Evolutionary conservation across 352 stramenopile genomes (phyloP), one percentile per base, ranked within the genome.

Genomic region (Saprolegnia diclina): DNA sequence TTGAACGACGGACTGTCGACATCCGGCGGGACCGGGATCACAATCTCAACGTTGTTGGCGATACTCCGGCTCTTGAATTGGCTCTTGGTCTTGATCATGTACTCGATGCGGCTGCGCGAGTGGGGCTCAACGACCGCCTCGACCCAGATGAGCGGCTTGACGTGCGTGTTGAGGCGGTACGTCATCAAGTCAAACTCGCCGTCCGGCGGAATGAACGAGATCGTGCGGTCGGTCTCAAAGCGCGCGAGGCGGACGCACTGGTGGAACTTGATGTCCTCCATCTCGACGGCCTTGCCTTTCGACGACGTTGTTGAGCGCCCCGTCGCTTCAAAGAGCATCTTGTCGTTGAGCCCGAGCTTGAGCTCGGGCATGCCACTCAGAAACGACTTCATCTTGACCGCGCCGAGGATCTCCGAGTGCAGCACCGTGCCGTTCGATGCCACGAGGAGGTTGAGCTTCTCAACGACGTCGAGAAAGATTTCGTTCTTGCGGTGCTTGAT

Each of bases 401-500:
- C 94, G 24, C 97, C 97, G 16, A 99, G 85, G 71, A 99, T 99
- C 77, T 99, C 97, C 56, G 86, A 98, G 77, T 99, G 91, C 42
- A 99, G 76, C 24, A 99, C 97, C 13, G 96, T 98, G 37, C 98
- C 98, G 74, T 98, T 99, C 55, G 85, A 95, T 0, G 94, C 96
- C 18, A 99, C 95, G 0, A 99, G 80, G 57, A 97, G 50, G 71
- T 96, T 95, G 69, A 99, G 85, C 75, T 99, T 99, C 79, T 99
- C 97, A 18, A 99, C 95, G 1, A 99, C 97, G 79, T 99, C 98
- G 71, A 99, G 77, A 74, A 99, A 99, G 57, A 99, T 99, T 80
- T 99, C 98, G 81, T 99, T 99, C 89, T 99, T 99, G 72, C 97
- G 95, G 78, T 99, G 96, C 76, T 99, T 99, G 76, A 99, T 99